Base-by-base conservation (phyloP, 1,284 basidiomycete genomes). In the Heterobasidion parviporum region DNA sequence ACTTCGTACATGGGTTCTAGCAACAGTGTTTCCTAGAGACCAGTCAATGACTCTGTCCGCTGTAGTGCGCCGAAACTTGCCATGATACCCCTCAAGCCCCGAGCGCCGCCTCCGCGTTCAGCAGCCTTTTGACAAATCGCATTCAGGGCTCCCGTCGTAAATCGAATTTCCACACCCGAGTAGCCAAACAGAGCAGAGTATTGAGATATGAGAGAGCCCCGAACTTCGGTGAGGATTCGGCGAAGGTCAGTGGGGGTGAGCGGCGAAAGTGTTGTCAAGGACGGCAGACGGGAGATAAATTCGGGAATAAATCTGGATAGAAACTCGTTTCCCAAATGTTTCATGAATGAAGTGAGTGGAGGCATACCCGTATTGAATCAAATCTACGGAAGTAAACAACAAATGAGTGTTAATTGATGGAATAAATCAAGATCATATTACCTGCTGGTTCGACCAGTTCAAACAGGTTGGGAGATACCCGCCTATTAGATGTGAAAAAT, bases 1-100 rank as follows among this genome's bases (percentile, higher is more conserved):
- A 81, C 87, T 73, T 95, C 92, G 67, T 91, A 95, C 92, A 96
- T 95, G 0, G 91, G 78, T 56, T 96, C 92, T 53, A 93, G 69
- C 45, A 94, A 72, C 4, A 95, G 68, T 7, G 78, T 69, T 70
- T 95, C 93, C 85, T 93, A 61, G 18, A 48, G 55, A 57, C 35
- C 55, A 43, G 36, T 15, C 35, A 18, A 14, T 36, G 36, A 33
- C 15, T 34, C 47, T 55, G 55, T 41, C 12, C 51, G 48, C 38
- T 16, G 44, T 16, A 53, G 35, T 6, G 51, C 43, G 2, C 33
- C 8, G 41, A 35, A 52, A 62, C 78, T 62, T 52, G 89, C 94
- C 85, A 98, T 85, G 53, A 97, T 90, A 1, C 92, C 86, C 62
- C 94, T 76, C 60, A 98, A 70, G 3, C 93, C 92, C 66, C 95